A percentile compares a stretch with the other conserved stretches of the same genome.
These are phyloP conservation scores for Trypethelium eluteriae DNA, from an alignment of 495 filamentous ascomycete species.

Conservation along the genomic window DNA sequence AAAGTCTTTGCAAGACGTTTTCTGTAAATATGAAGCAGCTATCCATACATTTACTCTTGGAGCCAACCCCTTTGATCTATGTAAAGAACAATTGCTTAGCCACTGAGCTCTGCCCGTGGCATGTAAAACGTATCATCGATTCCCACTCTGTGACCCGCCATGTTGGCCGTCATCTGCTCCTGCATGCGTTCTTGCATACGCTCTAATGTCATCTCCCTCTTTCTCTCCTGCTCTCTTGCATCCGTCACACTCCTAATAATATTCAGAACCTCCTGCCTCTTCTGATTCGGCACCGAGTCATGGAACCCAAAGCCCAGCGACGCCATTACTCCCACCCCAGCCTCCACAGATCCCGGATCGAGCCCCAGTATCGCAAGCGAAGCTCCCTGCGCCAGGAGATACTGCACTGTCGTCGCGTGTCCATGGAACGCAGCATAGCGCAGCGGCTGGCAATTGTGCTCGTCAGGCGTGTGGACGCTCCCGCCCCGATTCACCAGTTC, in stretches of 20 bases:
- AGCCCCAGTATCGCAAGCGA: conserved; percentile 12
- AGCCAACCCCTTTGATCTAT: background rate
- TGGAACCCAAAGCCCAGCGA: conserved; percentile 6
- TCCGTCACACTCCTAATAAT: conserved; percentile 1
- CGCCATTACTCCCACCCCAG: background rate
- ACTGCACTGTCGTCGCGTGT: conserved; percentile 33
- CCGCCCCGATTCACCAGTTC: conserved; percentile 37
- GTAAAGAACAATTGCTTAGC: background rate
- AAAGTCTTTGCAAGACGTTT: background rate
- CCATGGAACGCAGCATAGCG: conserved; percentile 40
- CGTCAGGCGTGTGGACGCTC: conserved; percentile 38
- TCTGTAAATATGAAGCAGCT: background rate
- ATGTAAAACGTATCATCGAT: background rate
- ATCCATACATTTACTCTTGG: background rate
- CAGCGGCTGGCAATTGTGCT: conserved; percentile 37
- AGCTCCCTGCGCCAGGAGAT: conserved; percentile 15
- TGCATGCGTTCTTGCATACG: background rate
- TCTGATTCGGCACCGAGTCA: background rate
- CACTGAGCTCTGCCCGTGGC: background rate
- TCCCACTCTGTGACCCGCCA: background rate
- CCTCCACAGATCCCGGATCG: background rate
- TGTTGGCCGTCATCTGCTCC: conserved; percentile 6
- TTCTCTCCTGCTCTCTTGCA: background rate
- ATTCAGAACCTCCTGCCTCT: background rate
- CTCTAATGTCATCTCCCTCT: background rate